Evolutionary conservation across 1,284 basidiomycete genomes (phyloP), one percentile per base, ranked within the genome.

Genomic region (Porodaedalea pini): DNA sequence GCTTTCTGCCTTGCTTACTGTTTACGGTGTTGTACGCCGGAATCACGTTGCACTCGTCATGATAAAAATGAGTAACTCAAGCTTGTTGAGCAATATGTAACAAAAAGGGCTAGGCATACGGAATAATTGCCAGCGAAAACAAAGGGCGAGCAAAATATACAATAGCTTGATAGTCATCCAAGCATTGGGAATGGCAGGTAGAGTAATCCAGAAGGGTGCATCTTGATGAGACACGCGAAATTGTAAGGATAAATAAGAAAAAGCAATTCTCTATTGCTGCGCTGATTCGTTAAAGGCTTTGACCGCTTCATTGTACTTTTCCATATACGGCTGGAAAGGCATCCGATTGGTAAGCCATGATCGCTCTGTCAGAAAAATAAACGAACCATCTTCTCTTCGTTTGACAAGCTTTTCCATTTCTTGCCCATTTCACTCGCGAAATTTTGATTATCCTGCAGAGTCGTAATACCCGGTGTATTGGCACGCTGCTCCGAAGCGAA

Each of bases 341-440:
- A 21, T 11, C 8, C 13, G 4, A 6, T 47, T 10, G 11, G 19
- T 21, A 10, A 32, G 27, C 25, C 4, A 47, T 2, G 31, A 10
- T 7, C 23, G 23, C 25, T 47, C 27, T 29, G 25, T 32, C 21
- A 47, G 23, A 17, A 31, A 29, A 6, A 6, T 23, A 11, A 41
- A 52, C 51, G 3, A 15, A 54, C 53, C 53, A 15, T 10, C 34
- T 54, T 54, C 43, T 27, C 41, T 37, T 21, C 41, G 8, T 54
- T 41, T 15, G 53, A 45, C 41, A 54, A 8, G 21, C n/a, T 41
- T 31, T 23, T 54, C 53, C 53, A 54, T 13, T 13, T 47, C 31
- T 34, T 29, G 15, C 15, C 53, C 29, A 32, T 10, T 19, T 29
- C 43, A 6, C 17, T 44, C 43, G 45, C 5, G 37, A 25, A 23